Evolutionary conservation across 805 yeast genomes (phyloP).

Genomic region (Tetrapisispora arboricola): DNA sequence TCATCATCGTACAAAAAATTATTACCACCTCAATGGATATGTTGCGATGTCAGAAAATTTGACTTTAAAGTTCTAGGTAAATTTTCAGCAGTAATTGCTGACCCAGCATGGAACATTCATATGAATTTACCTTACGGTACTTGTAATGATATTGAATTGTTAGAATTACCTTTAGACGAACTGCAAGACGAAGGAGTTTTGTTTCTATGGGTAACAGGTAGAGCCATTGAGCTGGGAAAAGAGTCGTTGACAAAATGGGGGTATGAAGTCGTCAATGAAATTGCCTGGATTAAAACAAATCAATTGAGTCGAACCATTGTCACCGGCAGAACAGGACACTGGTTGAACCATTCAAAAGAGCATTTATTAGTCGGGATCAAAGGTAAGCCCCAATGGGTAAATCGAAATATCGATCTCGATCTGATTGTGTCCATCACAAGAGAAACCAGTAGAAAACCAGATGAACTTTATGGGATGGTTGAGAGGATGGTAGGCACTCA

Average conservation of each 20-base stretch:
- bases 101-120: conserved; percentile 96
- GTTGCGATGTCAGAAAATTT: conserved; percentile 67
- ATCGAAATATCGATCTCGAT: conserved; percentile 58
- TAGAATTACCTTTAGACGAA: conserved; percentile 51
- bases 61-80: conserved; percentile 67
- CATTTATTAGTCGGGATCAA: conserved; percentile 79
- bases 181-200: conserved; percentile 79
- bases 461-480: conserved; percentile 75
- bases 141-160: conserved; percentile 65
- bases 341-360: conserved; percentile 93
- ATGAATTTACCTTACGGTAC: conserved; percentile 75
- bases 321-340: conserved; percentile 94
- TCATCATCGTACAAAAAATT: conserved; percentile 26
- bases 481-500: conserved; percentile 74
- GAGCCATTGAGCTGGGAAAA: conserved; percentile 84
- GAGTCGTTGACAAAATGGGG: conserved; percentile 76
- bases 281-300: conserved; percentile 86
- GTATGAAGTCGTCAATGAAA: conserved; percentile 62
- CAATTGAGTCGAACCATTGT: conserved; percentile 82
- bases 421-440: conserved; percentile 72
- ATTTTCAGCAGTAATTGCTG: conserved; percentile 78
- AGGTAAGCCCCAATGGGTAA: conserved; percentile 69
- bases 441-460: conserved; percentile 87
- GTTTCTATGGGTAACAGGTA: conserved; percentile 89
- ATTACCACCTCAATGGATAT: conserved; percentile 73